These are phyloP conservation scores for Kazachstania africana DNA, from an alignment of 805 yeast genomes.

Conservation along the genomic window DNA sequence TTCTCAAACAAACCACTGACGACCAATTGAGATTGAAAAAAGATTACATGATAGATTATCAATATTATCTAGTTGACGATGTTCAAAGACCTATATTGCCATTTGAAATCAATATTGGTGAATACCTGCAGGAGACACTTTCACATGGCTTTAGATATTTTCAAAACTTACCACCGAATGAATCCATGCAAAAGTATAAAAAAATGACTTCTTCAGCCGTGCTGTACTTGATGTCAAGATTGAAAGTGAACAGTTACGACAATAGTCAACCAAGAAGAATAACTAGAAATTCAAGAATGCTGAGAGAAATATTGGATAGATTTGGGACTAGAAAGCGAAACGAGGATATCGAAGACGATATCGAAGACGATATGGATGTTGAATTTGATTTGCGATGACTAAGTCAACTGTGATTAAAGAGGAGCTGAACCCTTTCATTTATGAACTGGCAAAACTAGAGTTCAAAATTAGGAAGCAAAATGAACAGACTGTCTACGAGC, in stretches of 20 bases:
- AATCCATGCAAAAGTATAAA: neutral
- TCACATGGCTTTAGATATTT: too few species aligned
- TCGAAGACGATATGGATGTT: too few species aligned
- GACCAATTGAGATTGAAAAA: constrained; percentile 13
- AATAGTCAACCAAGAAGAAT: constrained; percentile 7
- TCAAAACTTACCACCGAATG: neutral
- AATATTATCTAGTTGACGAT: constrained; percentile 12
- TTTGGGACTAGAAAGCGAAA: too few species aligned
- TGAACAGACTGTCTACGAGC: constrained; percentile 6
- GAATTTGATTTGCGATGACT: too few species aligned
- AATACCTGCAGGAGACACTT: constrained; percentile 2
- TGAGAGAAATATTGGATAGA: constrained; percentile 15
- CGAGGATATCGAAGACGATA: too few species aligned
- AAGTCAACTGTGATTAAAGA: too few species aligned
- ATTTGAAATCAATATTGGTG: constrained; percentile 15
- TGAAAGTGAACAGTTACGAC: too few species aligned
- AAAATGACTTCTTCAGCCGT: neutral
- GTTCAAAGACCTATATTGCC: constrained; percentile 9
- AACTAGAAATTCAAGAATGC: constrained; percentile 20
- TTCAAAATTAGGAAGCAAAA: constrained; percentile 8
- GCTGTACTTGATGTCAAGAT: constrained; percentile 10
- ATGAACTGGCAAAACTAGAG: constrained; percentile 19
- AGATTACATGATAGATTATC: constrained; percentile 22
- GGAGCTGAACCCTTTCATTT: constrained; percentile 18
- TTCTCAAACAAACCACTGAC: constrained; percentile 5